Evolutionary conservation across 2,329 filamentous ascomycete species (phyloP).

Genomic region (Pseudogymnoascus sp.): DNA sequence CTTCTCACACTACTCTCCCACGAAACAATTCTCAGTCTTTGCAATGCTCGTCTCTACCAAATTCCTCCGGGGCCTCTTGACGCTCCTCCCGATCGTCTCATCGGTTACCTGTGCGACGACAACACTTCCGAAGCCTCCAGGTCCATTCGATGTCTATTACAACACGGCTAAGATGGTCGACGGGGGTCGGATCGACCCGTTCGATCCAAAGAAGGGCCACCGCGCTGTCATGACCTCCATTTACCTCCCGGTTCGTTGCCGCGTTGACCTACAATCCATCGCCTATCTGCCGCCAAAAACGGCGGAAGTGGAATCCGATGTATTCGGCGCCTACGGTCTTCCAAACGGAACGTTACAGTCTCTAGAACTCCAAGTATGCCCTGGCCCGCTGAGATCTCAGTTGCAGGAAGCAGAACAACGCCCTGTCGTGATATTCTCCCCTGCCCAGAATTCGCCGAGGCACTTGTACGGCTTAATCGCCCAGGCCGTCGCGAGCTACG

Average conservation of each 20-base stretch:
- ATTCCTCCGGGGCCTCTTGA: not conserved
- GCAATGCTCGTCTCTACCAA: not conserved
- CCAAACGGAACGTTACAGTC: conserved; percentile 23
- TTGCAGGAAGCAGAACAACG: not conserved
- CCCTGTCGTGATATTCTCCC: conserved; percentile 29
- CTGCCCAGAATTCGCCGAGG: conserved; percentile 23
- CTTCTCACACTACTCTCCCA: not conserved
- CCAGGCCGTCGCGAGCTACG: conserved; percentile 27
- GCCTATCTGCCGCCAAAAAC: conserved; percentile 26
- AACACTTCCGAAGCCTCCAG: not conserved
- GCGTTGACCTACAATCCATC: conserved; percentile 12
- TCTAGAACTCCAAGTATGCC: conserved; percentile 20
- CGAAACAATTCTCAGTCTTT: not conserved
- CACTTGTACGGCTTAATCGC: conserved; percentile 26
- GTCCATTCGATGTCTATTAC: conserved; percentile 16
- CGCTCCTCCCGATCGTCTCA: not conserved
- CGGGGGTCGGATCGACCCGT: conserved; percentile 22
- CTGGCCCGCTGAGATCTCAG: not conserved
- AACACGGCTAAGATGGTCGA: conserved; percentile 17
- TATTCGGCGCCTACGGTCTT: conserved; percentile 20
- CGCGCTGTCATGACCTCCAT: conserved; percentile 25
- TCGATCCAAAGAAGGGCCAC: conserved; percentile 15
- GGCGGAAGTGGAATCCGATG: conserved; percentile 18
- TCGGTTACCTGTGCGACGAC: not conserved
- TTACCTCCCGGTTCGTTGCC: conserved; percentile 19